These are phyloP conservation scores for Zymoseptoria crescenta DNA, from an alignment of 2,329 filamentous ascomycete genomes.

Conservation along the genomic window DNA sequence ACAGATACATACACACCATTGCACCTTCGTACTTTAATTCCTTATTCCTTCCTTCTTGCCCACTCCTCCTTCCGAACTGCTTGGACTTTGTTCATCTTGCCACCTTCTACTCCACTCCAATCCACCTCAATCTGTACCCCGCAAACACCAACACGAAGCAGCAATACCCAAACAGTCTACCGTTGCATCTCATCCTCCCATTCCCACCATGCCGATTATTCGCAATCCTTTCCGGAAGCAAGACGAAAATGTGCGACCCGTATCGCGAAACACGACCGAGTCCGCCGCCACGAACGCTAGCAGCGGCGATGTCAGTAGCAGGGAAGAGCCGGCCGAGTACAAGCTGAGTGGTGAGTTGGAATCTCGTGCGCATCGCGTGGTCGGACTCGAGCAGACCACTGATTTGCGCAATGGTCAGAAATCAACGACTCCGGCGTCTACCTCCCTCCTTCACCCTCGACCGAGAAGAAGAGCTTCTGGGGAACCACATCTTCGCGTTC, in stretches of 20 bases:
- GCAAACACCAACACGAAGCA: not conserved
- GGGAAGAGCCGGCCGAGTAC: slow-evolving; percentile 39
- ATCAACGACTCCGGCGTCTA: slow-evolving; percentile 95
- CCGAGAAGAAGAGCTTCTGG: slow-evolving; percentile 74
- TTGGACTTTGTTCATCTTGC: not conserved
- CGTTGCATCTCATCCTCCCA: slow-evolving; percentile 35
- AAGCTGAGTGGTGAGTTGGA: slow-evolving; percentile 43
- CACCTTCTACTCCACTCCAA: not conserved
- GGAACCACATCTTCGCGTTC: slow-evolving; percentile 43
- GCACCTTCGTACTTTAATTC: not conserved
- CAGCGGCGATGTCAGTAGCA: not conserved
- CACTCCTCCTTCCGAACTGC: not conserved
- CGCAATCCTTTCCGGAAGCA: slow-evolving; percentile 33
- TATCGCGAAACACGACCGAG: not conserved
- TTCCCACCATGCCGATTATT: slow-evolving; percentile 34
- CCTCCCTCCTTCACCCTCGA: slow-evolving; percentile 85
- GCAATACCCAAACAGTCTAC: not conserved
- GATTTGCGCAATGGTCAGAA: slow-evolving; percentile 47
- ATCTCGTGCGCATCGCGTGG: not conserved
- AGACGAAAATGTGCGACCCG: slow-evolving; percentile 29
- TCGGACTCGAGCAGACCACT: not conserved
- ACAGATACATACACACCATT: not conserved
- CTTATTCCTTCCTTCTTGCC: not conserved
- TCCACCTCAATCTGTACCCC: not conserved
- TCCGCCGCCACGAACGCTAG: not conserved